Conservation (phyloP, 805 yeast species). For the Cyberlindnera euphorbiiphila region DNA sequence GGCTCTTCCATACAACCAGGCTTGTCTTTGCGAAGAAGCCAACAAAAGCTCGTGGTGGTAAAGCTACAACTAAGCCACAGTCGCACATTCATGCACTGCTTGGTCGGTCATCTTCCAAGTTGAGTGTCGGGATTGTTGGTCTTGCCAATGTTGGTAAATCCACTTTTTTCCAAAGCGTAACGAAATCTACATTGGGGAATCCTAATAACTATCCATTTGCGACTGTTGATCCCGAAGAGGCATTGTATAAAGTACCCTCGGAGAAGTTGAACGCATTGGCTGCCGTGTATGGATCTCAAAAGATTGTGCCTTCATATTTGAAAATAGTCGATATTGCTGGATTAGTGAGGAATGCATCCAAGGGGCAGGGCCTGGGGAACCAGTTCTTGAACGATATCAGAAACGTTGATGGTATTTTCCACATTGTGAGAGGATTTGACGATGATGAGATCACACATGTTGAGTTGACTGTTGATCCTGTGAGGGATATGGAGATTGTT, state of each 20-base stretch:
- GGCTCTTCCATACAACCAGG: conserved; percentile 12
- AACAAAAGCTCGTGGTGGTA: conserved; percentile 4
- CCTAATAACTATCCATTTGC: conserved; percentile 85
- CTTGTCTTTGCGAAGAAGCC: conserved; percentile 19
- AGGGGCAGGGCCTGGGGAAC: conserved; percentile 82
- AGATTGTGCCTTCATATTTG: conserved; percentile 62
- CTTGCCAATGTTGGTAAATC: conserved; percentile 79
- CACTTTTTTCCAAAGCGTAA: conserved; percentile 77
- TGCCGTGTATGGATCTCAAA: conserved; percentile 54
- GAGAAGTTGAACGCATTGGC: conserved; percentile 52
- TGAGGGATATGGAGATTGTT: conserved; percentile 70
- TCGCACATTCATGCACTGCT: conserved; percentile 16
- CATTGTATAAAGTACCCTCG: conserved; percentile 68
- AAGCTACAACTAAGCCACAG: neutral
- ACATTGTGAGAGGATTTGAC: conserved; percentile 71
- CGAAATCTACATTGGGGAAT: conserved; percentile 62
- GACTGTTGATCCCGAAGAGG: conserved; percentile 75
- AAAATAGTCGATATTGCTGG: conserved; percentile 82
- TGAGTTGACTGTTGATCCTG: conserved; percentile 69
- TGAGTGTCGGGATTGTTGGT: conserved; percentile 65
- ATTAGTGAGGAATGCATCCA: conserved; percentile 74
- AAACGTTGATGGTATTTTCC: conserved; percentile 78
- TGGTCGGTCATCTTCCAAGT: conserved; percentile 28
- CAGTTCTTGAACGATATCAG: conserved; percentile 74
- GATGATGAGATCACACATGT: conserved; percentile 76